phyloP scores from a whole-genome alignment of 1,284 basidiomycete genomes.

The Ganoderma sp. region DNA sequence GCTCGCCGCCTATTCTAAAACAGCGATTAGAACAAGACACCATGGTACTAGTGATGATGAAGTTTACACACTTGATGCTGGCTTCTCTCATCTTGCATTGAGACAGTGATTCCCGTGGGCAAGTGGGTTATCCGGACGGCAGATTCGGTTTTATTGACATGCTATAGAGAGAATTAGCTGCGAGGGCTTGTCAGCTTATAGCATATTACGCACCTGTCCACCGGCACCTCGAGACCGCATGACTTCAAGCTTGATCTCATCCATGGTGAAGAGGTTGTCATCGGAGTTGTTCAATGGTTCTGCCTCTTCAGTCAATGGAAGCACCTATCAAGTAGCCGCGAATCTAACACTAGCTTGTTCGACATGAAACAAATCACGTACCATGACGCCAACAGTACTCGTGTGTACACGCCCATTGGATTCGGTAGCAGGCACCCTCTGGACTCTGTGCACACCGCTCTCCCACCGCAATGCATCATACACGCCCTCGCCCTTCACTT shows the following conservation, averaged over 20 bases:
- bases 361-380: constrained; percentile 45
- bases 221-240: constrained; percentile 97
- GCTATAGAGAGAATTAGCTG: constrained; percentile 52
- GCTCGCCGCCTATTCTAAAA: constrained; percentile 84
- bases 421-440: constrained; percentile 92
- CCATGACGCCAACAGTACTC: constrained; percentile 89
- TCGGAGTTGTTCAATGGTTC: constrained; percentile 45
- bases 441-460: constrained; percentile 95
- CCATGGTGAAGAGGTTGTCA: constrained; percentile 75
- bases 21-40: constrained; percentile 7
- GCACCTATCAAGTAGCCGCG: constrained; percentile 55
- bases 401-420: constrained; percentile 89
- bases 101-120: constrained; percentile 93
- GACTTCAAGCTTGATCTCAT: constrained; percentile 89
- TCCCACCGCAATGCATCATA: constrained; percentile 89
- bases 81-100: constrained; percentile 97
- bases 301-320: constrained; percentile 75
- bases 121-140: constrained; percentile 96
- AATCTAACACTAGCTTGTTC: background rate
- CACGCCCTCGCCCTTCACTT: constrained; percentile 78
- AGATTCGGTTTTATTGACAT: constrained; percentile 99
- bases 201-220: constrained; percentile 72
- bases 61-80: constrained; percentile 80
- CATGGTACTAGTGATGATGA: background rate
- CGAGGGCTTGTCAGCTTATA: background rate